A percentile compares a stretch with the other conserved stretches of the same genome.
Conservation (phyloP, 2,329 filamentous ascomycete genomes). For the Teratosphaeria viscida region DNA sequence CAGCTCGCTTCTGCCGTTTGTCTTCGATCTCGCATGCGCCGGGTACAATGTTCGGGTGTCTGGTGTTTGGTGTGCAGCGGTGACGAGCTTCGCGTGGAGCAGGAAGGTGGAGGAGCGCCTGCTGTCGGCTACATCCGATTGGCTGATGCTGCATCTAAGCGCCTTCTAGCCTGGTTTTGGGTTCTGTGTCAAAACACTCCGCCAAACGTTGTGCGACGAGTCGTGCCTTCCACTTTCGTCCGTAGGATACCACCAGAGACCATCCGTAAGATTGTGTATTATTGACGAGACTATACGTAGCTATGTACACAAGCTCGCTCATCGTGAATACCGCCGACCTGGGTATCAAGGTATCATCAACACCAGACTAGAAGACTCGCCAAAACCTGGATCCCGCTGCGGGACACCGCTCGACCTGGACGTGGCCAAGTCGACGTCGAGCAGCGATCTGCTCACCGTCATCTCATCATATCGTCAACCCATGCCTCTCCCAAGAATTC, state of each 20-base stretch:
- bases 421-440: neutral
- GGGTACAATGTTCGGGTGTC: neutral
- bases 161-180: neutral
- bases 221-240: neutral
- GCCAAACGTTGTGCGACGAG: neutral
- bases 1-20: neutral
- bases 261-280: neutral
- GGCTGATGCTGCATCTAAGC: neutral
- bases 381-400: neutral
- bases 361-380: neutral
- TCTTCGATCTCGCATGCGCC: neutral
- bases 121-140: neutral
- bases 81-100: neutral
- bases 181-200: neutral
- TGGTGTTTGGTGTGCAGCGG: neutral
- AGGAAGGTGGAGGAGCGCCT: neutral
- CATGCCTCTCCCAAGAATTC: neutral
- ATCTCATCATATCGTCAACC: neutral
- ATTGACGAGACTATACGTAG: neutral
- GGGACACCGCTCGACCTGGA: neutral
- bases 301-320: neutral
- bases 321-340: neutral
- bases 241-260: neutral
- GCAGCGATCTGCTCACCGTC: neutral
- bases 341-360: neutral